Evolutionary conservation across 768 basidiomycete genomes (phyloP), one percentile per base, ranked within the genome.

Genomic region (Naganishia vaughanmartiniae): DNA sequence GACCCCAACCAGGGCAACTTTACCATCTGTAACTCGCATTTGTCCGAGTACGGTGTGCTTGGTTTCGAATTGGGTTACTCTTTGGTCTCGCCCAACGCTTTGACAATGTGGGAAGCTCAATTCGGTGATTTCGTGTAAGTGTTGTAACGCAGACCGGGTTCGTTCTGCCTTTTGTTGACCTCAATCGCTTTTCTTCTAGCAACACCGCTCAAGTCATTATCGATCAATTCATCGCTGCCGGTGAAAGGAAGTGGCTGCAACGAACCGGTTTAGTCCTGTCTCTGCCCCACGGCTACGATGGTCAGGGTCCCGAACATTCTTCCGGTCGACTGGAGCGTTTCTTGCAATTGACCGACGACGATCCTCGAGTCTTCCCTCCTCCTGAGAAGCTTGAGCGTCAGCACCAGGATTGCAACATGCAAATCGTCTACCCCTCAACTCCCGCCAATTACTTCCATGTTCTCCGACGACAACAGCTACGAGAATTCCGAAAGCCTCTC

Each of bases 331-430:
- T 98, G 54, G 95, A 99, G 83, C 87, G 96, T 34, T 99, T 97
- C 88, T 83, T 99, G 74, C 96, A 98, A 83, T 87, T 99, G 54
- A 96, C 93, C 78, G 95, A 96, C 81, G 95, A 99, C 76, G 93
- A 99, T 80, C 95, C 95, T 7, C 85, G 93, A 79, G 81, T 89
- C 71, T 97, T 88, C 88, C 95, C 95, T 0, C 88, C 88, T 0
- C 86, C 86, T 0, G 88, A 94, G 82, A 96, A 95, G 84, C 83
- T 94, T 71, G 92, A 93, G 78, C 84, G 96, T 56, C 93, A 96
- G 77, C 93, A 97, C 79, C 96, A 99, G 84, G 96, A 99, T 81
- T 96, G 94, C 83, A 99, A 98, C 80, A 92, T 98, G 92, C 96
- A 98, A 83, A 90, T 99, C 74, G 92, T 95, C 33, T 98, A 98